Percentiles rank a stretch among this genome's conserved stretches.
These are phyloP conservation scores for Coemansia asiatica DNA, from an alignment of 192 early-diverging fungal genomes.

Conservation along the genomic window DNA sequence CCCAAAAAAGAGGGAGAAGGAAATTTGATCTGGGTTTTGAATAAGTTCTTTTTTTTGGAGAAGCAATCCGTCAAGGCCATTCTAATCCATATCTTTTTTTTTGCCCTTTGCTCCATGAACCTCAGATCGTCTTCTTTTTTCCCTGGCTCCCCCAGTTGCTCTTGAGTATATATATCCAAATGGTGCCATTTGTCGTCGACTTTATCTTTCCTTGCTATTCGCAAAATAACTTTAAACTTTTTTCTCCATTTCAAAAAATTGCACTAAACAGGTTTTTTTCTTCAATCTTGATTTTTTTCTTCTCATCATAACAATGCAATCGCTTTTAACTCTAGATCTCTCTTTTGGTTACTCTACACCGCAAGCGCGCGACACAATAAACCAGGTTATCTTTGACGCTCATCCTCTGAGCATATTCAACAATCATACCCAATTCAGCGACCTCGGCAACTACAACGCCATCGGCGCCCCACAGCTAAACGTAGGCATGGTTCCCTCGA, in stretches of 20 bases:
- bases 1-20: too few species aligned
- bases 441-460: slow-evolving; percentile 13
- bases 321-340: slow-evolving; percentile 27
- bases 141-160: too few species aligned
- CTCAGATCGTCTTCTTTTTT: too few species aligned
- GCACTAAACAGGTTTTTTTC: slow-evolving; percentile 10
- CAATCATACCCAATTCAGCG: slow-evolving; percentile 18
- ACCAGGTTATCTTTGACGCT: slow-evolving; percentile 25
- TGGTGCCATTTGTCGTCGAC: too few species aligned
- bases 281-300: slow-evolving; percentile 1
- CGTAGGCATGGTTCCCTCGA: slow-evolving; percentile 27
- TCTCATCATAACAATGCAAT: background rate
- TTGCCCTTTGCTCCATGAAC: too few species aligned
- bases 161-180: too few species aligned
- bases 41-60: too few species aligned
- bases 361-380: slow-evolving; percentile 27
- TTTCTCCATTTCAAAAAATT: background rate
- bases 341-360: slow-evolving; percentile 32
- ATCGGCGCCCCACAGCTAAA: slow-evolving; percentile 19
- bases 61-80: too few species aligned
- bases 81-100: too few species aligned
- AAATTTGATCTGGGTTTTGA: too few species aligned
- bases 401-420: slow-evolving; percentile 22
- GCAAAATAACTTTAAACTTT: too few species aligned
- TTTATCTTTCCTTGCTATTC: too few species aligned